Evolutionary conservation across 2,329 filamentous ascomycete species (phyloP), one percentile per base, ranked within the genome.

Genomic region (Aspergillus nomiae): DNA sequence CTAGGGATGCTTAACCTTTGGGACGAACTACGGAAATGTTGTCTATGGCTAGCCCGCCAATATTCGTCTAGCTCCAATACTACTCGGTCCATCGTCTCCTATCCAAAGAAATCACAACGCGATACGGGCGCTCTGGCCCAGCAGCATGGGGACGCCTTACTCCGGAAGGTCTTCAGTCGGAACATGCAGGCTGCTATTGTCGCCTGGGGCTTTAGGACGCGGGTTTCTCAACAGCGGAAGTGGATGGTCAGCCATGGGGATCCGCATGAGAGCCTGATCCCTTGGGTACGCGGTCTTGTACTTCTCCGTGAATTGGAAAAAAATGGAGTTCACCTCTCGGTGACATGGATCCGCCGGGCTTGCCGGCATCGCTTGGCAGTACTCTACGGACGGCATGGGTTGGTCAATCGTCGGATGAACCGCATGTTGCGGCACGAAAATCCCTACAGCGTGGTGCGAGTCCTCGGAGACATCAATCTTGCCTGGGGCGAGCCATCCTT

Each of bases 1-100:
- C 81, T 86, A 53, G 88, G 87, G 4, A 89, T 87, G 84, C 72
- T 77, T 10, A 78, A 82, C 9, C 78, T 81, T 19, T 82, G 86
- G 69, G 70, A 81, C 16, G 83, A 85, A 36, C 75, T 89, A 8
- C 78, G 81, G 62, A 80, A 80, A 26, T 76, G 88, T 30, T 78
- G 83, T 14, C 67, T 84, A 50, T 85, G 81, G 85, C 78, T 90
- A 4, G 78, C 80, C 8, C 70, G 70, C 11, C 76, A 76, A 60
- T 84, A 85, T 59, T 69, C 67, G 24, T 61, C 59, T 28, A 61
- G 41, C 24, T 59, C 58, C 14, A 64, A 63, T 21, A 60, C 30
- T 30, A 48, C 56, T 41, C 68, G 63, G 21, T 59, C 63, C 19
- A 56, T 63, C 32, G 11, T 61, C 58, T 55, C 62, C 57, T 16